Evolutionary conservation across 2,329 filamentous ascomycete genomes (phyloP).

Genomic region (Penicillium sp.): DNA sequence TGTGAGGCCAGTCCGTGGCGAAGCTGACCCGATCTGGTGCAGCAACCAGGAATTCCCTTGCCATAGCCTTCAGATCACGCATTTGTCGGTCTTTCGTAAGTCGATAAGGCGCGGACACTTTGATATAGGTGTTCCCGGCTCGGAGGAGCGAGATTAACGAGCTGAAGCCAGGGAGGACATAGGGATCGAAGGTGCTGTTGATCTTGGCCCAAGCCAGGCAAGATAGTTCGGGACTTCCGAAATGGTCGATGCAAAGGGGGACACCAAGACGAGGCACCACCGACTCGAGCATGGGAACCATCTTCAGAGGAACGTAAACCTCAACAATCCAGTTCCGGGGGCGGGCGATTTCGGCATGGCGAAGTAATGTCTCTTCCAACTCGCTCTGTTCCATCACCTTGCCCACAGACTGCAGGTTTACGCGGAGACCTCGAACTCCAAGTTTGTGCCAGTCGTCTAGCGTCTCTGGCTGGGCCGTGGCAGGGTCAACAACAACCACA

Average conservation of each 20-base stretch:
- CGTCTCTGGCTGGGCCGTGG: constrained; percentile 43
- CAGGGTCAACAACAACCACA: constrained; percentile 63
- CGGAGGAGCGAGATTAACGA: constrained; percentile 57
- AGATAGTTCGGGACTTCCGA: constrained; percentile 57
- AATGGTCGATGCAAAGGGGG: constrained; percentile 65
- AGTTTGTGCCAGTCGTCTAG: constrained; percentile 61
- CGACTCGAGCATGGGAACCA: constrained; percentile 56
- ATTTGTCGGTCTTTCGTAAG: constrained; percentile 55
- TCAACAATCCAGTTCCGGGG: constrained; percentile 64
- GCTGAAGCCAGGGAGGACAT: constrained; percentile 57
- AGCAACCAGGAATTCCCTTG: constrained; percentile 55
- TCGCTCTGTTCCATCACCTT: constrained; percentile 48
- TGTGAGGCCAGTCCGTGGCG: constrained; percentile 70
- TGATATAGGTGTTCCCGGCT: constrained; percentile 60
- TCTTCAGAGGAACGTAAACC: constrained; percentile 61
- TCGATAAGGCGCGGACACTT: constrained; percentile 65
- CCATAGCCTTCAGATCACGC: constrained; percentile 56
- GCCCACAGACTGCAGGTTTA: constrained; percentile 64
- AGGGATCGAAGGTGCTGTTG: constrained; percentile 46
- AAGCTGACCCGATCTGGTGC: constrained; percentile 60
- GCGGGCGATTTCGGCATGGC: constrained; percentile 59
- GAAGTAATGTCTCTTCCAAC: constrained; percentile 51
- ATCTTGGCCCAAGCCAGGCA: constrained; percentile 21
- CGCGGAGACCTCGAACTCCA: constrained; percentile 64
- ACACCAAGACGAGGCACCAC: constrained; percentile 58